phyloP scores from a whole-genome alignment of 139 green algal genomes.

The Haematococcus sp. region DNA sequence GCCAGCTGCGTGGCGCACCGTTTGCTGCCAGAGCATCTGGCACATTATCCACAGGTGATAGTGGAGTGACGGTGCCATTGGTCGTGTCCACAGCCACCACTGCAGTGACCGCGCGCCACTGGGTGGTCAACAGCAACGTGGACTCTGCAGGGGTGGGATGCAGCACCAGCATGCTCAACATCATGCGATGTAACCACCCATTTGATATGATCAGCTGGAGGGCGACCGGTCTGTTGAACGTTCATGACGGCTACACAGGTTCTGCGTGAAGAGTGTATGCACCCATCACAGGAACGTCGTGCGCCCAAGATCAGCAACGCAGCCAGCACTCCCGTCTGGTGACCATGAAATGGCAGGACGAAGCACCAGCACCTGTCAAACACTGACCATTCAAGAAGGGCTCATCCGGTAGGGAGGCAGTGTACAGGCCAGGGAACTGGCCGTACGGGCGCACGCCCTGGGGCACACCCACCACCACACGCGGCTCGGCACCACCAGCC shows the following conservation, averaged over 20 bases:
- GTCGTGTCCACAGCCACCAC: conserved; percentile 62
- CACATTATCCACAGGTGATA: conserved; percentile 20
- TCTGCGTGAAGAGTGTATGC: too few relatives aligned
- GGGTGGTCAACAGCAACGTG: conserved; percentile 64
- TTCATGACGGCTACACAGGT: too few relatives aligned
- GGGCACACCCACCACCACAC: conserved; percentile 28
- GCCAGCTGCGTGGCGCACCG: background rate
- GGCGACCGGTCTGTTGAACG: too few relatives aligned
- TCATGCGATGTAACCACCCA: too few relatives aligned
- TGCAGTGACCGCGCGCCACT: conserved; percentile 64
- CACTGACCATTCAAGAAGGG: conserved; percentile 29
- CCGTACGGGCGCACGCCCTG: background rate
- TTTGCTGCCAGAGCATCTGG: background rate
- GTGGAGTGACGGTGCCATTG: conserved; percentile 25
- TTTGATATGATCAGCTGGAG: too few relatives aligned
- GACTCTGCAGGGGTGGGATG: conserved; percentile 10
- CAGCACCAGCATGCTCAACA: too few relatives aligned
- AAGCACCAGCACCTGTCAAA: too few relatives aligned
- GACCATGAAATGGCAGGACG: too few relatives aligned
- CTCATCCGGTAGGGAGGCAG: conserved; percentile 26
- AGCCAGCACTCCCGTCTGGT: too few relatives aligned
- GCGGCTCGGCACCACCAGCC: background rate
- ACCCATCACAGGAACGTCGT: too few relatives aligned
- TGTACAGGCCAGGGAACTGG: conserved; percentile 58
- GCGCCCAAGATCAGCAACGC: too few relatives aligned